phyloP scores from a whole-genome alignment of 192 early-diverging fungal species.

The Backusella mclennaniae region DNA sequence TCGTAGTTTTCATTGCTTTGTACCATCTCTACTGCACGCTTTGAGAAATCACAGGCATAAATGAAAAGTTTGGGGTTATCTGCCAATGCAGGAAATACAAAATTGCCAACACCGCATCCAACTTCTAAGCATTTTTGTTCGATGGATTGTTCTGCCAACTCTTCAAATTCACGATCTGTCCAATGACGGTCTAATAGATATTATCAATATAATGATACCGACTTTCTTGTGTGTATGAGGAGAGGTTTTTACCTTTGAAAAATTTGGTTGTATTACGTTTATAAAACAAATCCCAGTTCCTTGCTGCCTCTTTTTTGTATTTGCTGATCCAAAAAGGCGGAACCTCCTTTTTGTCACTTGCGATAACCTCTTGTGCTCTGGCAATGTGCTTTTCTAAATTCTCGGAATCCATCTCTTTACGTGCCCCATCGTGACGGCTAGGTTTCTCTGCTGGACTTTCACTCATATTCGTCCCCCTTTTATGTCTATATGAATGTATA shows the following conservation, averaged over 20 bases:
- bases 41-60: slow-evolving; percentile 94
- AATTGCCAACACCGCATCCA: slow-evolving; percentile 98
- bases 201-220: background rate
- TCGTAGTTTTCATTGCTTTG: slow-evolving; percentile 76
- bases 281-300: slow-evolving; percentile 84
- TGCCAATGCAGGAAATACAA: slow-evolving; percentile 90
- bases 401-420: slow-evolving; percentile 26
- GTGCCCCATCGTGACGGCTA: slow-evolving; percentile 16
- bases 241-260: slow-evolving; percentile 64
- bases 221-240: background rate
- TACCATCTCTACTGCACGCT: slow-evolving; percentile 88
- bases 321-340: slow-evolving; percentile 77
- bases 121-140: slow-evolving; percentile 67
- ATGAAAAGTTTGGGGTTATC: slow-evolving; percentile 78
- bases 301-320: slow-evolving; percentile 74
- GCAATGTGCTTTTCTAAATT: slow-evolving; percentile 46
- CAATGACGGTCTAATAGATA: slow-evolving; percentile 78
- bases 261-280: slow-evolving; percentile 89
- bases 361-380: slow-evolving; percentile 55
- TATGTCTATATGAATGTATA: background rate
- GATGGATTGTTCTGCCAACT: slow-evolving; percentile 46
- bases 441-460: background rate
- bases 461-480: background rate
- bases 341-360: slow-evolving; percentile 60
- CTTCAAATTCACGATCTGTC: slow-evolving; percentile 93